Evolutionary conservation across 1,139 yeast genomes (phyloP), one percentile per base, ranked within the genome.

Genomic region (Zhuliangozyma blackwelliae): DNA sequence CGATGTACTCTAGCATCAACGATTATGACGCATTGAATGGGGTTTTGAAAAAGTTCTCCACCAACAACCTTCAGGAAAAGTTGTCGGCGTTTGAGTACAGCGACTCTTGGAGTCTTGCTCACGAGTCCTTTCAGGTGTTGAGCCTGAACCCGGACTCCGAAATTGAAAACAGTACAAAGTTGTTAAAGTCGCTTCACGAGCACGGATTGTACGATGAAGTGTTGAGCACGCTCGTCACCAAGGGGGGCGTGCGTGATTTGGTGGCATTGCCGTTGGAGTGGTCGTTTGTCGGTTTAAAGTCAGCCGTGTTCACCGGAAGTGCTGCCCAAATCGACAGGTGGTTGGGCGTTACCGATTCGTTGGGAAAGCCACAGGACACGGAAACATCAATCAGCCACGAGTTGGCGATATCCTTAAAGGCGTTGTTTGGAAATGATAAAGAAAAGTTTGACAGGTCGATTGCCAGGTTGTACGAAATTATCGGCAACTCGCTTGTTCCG

Each of bases 1-100:
- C 75, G 23, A 85, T 90, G 68, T 94, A 92, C 56, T 84, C 95
- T 5, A 84, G 77, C 41, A 78, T 92, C 39, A 90, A 89, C 51
- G 98, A 94, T 55, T 75, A 83, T 32, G 99, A 94, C 63, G 82
- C 96, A 0, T 68, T 94, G 31, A 92, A 87, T 55, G 99, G 98
- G 13, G 78, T 88, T 3, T 63, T 92, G 36, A 80, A 87, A 42
- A 73, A 75, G 45, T 84, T 88, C 48, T 79, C 96, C 0, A 74
- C 83, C 0, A 77, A 79, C 33, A 78, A 80, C 43, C 64, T 89
- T 36, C 72, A 75, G 13, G 89, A 87, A 40, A 87, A 87, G 53
- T 72, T 90, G 27, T 66, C 80, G 6, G 86, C 88, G 39, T 80
- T 90, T 43, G 95, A 88, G 49, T 89, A 85, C 46, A 83, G 87